Evolutionary conservation across 1,139 yeast species (phyloP).

Genomic region (Protomyces inouyei): DNA sequence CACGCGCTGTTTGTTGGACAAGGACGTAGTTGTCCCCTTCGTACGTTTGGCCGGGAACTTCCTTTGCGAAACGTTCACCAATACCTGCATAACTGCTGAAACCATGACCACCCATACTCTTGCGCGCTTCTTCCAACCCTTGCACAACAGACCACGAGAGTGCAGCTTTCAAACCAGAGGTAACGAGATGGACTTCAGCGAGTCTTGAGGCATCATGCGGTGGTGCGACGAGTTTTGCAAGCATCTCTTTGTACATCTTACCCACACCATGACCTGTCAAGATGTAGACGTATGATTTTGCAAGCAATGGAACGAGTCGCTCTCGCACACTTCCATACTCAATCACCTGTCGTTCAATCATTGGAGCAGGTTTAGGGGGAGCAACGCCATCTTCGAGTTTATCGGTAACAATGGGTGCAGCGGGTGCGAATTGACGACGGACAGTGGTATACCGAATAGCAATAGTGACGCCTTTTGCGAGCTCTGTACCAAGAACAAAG

Average conservation of each 20-base stretch:
- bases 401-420: slow-evolving; percentile 9
- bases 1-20: slow-evolving; percentile 26
- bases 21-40: slow-evolving; percentile 24
- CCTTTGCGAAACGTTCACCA: slow-evolving; percentile 23
- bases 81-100: slow-evolving; percentile 23
- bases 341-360: slow-evolving; percentile 15
- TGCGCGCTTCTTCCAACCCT: slow-evolving; percentile 23
- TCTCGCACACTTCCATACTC: slow-evolving; percentile 13
- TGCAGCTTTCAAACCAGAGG: slow-evolving; percentile 22
- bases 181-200: slow-evolving; percentile 24
- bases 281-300: slow-evolving; percentile 12
- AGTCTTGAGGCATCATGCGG: slow-evolving; percentile 23
- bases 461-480: slow-evolving; percentile 74
- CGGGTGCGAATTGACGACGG: slow-evolving; percentile 69
- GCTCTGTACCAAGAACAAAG: slow-evolving; percentile 70
- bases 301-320: slow-evolving; percentile 20
- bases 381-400: slow-evolving; percentile 15
- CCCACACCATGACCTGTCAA: slow-evolving; percentile 18
- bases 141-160: slow-evolving; percentile 20
- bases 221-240: slow-evolving; percentile 14
- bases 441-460: slow-evolving; percentile 86
- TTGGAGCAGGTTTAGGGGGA: neutral
- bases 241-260: slow-evolving; percentile 13
- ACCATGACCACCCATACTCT: slow-evolving; percentile 26
- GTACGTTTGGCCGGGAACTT: slow-evolving; percentile 25